These are phyloP conservation scores for Quercus agrifolia DNA, from an alignment of 306 rosid species.

Conservation along the genomic window DNA sequence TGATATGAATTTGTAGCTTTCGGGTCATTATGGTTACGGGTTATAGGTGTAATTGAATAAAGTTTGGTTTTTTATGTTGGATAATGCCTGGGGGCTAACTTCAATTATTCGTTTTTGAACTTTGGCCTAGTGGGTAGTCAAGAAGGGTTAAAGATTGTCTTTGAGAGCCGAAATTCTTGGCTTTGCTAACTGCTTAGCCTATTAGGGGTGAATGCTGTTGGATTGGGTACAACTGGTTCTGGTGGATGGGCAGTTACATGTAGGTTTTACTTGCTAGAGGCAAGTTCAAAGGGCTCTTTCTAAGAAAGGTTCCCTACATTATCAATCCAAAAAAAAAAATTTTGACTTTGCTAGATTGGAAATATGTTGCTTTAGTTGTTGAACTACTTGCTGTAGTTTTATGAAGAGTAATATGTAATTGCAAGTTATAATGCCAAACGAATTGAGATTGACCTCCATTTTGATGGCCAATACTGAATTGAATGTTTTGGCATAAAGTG, in stretches of 20 bases:
- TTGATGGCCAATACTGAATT: not conserved
- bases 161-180: not conserved
- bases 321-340: no score
- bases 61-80: slow-evolving; percentile 9
- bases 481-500: not conserved
- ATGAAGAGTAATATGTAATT: not conserved
- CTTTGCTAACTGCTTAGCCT: not conserved
- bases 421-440: not conserved
- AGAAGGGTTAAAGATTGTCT: not conserved
- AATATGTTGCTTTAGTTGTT: not conserved
- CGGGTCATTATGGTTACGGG: not conserved
- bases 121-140: not conserved
- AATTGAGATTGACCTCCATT: not conserved
- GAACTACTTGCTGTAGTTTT: not conserved
- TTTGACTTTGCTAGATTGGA: not conserved
- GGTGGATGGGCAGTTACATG: no score
- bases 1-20: not conserved
- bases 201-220: not conserved
- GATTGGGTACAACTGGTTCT: no score
- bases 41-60: not conserved
- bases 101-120: not conserved
- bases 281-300: no score
- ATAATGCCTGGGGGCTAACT: no score
- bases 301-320: no score
- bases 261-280: no score